These are phyloP conservation scores for Trametes versicolor DNA, from an alignment of 1,284 basidiomycete genomes.

Conservation along the genomic window DNA sequence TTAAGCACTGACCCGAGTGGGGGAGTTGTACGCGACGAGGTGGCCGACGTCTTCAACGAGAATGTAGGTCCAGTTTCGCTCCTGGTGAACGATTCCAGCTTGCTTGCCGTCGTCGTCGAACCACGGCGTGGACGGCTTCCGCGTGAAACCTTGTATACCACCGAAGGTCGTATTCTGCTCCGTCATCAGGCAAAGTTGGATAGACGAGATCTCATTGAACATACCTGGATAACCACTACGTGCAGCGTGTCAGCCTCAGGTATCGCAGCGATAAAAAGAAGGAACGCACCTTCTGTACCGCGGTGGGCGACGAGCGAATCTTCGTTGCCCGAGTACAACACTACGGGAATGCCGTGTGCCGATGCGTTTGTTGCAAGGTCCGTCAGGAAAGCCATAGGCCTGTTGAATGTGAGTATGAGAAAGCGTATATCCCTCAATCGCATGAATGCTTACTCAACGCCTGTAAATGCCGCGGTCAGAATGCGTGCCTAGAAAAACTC, in stretches of 20 bases:
- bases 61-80: constrained; percentile 45
- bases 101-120: constrained; percentile 39
- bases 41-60: constrained; percentile 44
- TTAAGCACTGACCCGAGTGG: constrained; percentile 52
- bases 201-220: not conserved
- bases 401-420: constrained; percentile 24
- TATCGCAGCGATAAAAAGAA: not conserved
- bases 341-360: constrained; percentile 34
- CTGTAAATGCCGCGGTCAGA: constrained; percentile 38
- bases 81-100: constrained; percentile 46
- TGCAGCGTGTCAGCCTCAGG: not conserved
- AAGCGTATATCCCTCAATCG: no score
- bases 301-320: constrained; percentile 40
- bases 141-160: constrained; percentile 72
- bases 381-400: constrained; percentile 44
- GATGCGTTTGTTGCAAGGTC: constrained; percentile 42
- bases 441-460: constrained; percentile 54
- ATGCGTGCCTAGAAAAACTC: not conserved
- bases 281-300: constrained; percentile 59
- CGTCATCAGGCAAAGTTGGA: not conserved
- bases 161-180: constrained; percentile 54
- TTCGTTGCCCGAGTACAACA: constrained; percentile 45
- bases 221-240: constrained; percentile 62
- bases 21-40: constrained; percentile 39
- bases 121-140: constrained; percentile 68